Evolutionary conservation across 31 red algal species (phyloP).

Genomic region (Asparagopsis taxiformis): DNA sequence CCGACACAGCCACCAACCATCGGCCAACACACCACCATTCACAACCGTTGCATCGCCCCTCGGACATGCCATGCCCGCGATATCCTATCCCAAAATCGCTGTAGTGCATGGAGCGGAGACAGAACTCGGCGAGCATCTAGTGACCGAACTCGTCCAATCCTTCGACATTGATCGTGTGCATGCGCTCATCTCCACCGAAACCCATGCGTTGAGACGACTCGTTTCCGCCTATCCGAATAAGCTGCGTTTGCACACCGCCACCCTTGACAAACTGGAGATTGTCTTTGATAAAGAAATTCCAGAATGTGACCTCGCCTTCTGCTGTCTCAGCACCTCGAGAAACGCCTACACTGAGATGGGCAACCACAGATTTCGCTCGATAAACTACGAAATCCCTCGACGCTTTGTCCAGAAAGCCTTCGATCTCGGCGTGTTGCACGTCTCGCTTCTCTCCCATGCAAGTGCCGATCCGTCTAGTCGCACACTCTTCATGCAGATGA

Average conservation of each 20-base stretch:
- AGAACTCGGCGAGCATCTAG: conserved; percentile 19
- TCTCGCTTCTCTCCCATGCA: conserved; percentile 27
- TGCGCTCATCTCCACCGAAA: conserved; percentile 13
- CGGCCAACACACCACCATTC: too few species aligned
- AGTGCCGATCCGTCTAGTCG: conserved; percentile 30
- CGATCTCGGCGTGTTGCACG: conserved; percentile 31
- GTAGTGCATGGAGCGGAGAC: conserved; percentile 48
- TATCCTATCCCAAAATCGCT: conserved; percentile 45
- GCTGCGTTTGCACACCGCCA: conserved; percentile 1
- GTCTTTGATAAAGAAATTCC: conserved; percentile 14
- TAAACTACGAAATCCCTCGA: conserved; percentile 19
- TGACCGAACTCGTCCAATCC: conserved; percentile 27
- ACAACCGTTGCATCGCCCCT: too few species aligned
- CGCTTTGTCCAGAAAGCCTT: conserved; percentile 39
- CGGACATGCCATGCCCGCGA: too few species aligned
- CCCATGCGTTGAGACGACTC: neutral
- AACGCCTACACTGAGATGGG: conserved; percentile 27
- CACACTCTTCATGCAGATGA: conserved; percentile 17
- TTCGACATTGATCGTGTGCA: conserved; percentile 31
- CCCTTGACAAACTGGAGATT: conserved; percentile 6
- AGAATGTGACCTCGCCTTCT: conserved; percentile 45
- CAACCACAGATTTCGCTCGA: conserved; percentile 2
- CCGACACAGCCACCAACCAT: too few species aligned
- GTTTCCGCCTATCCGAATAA: conserved; percentile 4
- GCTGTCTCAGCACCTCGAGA: conserved; percentile 12